phyloP scores from a whole-genome alignment of 768 basidiomycete species.

The Boletus reticuloceps region DNA sequence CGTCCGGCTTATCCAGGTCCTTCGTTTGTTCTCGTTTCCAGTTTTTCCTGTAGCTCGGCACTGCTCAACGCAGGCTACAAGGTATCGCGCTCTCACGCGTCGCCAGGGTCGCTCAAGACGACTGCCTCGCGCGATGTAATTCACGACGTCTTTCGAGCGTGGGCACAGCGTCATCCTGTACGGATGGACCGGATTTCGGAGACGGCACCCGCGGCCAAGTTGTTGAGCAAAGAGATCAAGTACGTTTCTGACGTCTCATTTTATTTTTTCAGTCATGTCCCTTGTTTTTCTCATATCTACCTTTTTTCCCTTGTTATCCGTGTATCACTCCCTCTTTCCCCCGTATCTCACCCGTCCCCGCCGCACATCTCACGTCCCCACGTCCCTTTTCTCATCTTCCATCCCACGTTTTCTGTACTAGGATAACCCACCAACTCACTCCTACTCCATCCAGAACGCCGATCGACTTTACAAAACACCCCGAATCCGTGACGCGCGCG shows the following conservation, averaged over 20 bases:
- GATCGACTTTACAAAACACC: conserved; percentile 79
- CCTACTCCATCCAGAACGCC: conserved; percentile 29
- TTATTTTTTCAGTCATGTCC: too few relatives aligned
- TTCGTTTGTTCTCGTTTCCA: background rate
- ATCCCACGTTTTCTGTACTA: too few relatives aligned
- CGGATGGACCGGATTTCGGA: conserved; percentile 79
- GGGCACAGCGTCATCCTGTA: conserved; percentile 79
- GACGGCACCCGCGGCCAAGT: conserved; percentile 61
- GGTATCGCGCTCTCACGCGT: conserved; percentile 90
- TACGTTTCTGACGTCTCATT: conserved; percentile 32
- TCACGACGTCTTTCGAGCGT: conserved; percentile 83
- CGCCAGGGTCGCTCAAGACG: conserved; percentile 89
- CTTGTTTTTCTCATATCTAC: background rate
- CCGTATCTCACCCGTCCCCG: too few relatives aligned
- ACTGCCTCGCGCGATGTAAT: conserved; percentile 68
- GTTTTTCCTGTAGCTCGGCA: conserved; percentile 60
- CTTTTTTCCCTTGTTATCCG: too few relatives aligned
- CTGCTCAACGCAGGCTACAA: conserved; percentile 81
- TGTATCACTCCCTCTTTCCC: too few relatives aligned
- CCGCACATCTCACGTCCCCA: too few relatives aligned
- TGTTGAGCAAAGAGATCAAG: conserved; percentile 71
- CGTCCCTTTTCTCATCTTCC: too few relatives aligned
- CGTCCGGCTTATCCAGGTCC: too few relatives aligned
- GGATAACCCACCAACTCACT: background rate
- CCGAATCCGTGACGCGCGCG: conserved; percentile 55